Percentiles rank a stretch among this genome's conserved stretches.
Conservation (phyloP, 2,329 filamentous ascomycete species). For the Aspergillus tubingensis region DNA sequence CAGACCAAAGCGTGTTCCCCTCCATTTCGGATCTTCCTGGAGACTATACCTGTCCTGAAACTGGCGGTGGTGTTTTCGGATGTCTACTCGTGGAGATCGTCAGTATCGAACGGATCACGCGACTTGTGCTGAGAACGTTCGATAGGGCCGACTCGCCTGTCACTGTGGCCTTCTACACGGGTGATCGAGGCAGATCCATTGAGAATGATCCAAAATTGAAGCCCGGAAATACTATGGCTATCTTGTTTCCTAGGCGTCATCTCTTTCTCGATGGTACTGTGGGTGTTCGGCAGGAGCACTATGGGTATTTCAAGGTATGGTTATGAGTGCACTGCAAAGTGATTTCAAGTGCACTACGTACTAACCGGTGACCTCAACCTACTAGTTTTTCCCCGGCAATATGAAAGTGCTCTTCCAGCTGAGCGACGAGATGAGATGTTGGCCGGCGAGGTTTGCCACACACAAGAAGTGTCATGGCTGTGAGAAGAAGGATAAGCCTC, state of each 20-base stretch:
- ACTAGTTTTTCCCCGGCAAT: background rate
- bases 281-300: background rate
- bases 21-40: background rate
- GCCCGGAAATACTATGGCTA: background rate
- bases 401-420: background rate
- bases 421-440: background rate
- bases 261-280: background rate
- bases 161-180: background rate
- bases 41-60: background rate
- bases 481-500: background rate
- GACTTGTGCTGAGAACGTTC: background rate
- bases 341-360: background rate
- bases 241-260: background rate
- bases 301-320: background rate
- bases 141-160: background rate
- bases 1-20: background rate
- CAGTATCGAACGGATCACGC: background rate
- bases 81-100: slow-evolving; percentile 1
- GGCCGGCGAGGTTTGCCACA: background rate
- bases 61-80: background rate
- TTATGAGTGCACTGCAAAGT: background rate
- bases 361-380: background rate
- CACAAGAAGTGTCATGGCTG: slow-evolving; percentile 1
- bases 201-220: background rate
- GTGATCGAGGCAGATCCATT: background rate